Conservation (phyloP, 179 eudicot genomes). For the Camellia oleifera region DNA sequence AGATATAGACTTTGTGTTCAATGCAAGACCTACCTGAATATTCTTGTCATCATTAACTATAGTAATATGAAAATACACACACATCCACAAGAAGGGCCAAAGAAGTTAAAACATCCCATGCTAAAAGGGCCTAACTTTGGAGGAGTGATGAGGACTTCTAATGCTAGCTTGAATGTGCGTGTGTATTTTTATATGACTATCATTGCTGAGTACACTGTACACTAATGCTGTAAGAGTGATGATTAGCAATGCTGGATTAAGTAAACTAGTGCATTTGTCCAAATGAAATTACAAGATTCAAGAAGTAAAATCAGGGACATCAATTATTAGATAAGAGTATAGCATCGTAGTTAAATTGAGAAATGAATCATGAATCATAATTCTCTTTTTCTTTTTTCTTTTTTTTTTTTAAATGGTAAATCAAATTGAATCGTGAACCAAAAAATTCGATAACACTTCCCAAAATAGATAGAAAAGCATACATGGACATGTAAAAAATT, state of each 20-base stretch:
- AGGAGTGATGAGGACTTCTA: not conserved
- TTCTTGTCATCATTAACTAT: not conserved
- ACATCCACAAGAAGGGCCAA: not conserved
- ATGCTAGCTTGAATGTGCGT: not conserved
- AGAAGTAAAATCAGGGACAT: not conserved
- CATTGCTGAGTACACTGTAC: not conserved
- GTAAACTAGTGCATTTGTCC: not conserved
- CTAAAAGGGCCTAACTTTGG: not conserved
- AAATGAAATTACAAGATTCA: not conserved
- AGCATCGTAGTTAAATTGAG: too few species aligned
- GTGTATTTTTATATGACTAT: not conserved
- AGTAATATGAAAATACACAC: too few species aligned
- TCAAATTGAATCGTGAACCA: too few species aligned
- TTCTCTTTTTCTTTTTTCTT: too few species aligned
- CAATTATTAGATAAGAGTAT: not conserved
- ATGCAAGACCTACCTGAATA: not conserved
- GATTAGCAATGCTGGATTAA: not conserved
- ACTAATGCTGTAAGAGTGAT: not conserved
- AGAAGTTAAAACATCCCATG: not conserved
- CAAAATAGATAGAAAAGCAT: too few species aligned
- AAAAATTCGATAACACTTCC: too few species aligned
- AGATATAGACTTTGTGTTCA: not conserved
- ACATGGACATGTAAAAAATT: too few species aligned
- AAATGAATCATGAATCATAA: too few species aligned
- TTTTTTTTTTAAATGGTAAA: too few species aligned